Conservation (phyloP, 768 basidiomycete species). For the Lactifluus hygrophoroides region DNA sequence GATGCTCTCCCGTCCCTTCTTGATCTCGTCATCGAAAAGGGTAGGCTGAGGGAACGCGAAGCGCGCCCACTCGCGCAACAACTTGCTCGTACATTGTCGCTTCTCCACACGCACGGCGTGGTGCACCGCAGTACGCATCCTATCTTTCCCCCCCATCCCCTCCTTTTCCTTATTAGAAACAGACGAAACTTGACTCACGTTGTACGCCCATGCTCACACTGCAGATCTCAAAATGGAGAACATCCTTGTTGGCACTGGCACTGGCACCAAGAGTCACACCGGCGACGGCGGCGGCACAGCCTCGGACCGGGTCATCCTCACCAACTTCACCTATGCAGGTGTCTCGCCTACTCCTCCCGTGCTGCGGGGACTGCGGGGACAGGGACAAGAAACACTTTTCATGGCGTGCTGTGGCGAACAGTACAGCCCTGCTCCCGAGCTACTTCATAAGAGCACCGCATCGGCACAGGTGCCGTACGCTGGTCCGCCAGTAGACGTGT, state of each 20-base stretch:
- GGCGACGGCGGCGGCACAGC: neutral
- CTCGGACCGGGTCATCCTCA: neutral
- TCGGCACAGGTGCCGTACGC: neutral
- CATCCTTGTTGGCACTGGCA: neutral
- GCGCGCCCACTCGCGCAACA: conserved; percentile 1
- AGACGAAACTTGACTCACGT: too few relatives aligned
- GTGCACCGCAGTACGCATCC: neutral
- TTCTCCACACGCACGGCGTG: conserved; percentile 4
- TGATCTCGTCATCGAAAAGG: neutral
- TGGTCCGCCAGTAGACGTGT: neutral
- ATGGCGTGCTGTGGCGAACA: neutral
- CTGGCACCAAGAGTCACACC: too few relatives aligned
- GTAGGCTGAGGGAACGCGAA: neutral
- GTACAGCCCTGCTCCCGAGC: neutral
- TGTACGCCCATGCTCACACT: neutral
- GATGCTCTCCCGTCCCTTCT: neutral
- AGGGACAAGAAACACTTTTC: neutral
- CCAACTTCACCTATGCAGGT: neutral
- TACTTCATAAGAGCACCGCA: neutral
- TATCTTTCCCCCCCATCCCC: neutral
- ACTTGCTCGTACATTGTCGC: neutral
- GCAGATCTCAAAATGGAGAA: conserved; percentile 1
- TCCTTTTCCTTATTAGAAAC: neutral
- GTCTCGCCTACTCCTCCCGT: neutral
- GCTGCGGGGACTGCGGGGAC: too few relatives aligned